Percentiles rank a stretch among this genome's conserved stretches.
phyloP scores from a whole-genome alignment of 345 rosid genomes.

The Aquilaria malaccensis region DNA sequence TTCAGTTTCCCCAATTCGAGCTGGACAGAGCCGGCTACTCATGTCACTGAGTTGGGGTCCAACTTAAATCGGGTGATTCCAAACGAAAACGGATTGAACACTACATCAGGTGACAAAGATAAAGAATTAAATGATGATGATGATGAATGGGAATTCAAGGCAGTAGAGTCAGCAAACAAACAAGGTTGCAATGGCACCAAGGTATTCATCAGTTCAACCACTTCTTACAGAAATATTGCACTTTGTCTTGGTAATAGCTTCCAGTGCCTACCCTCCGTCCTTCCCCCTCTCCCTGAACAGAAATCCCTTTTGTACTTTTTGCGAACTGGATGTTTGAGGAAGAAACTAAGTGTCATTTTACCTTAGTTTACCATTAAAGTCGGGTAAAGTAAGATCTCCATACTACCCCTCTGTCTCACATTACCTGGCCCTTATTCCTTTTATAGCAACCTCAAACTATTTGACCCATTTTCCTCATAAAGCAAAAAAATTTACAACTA shows the following conservation, averaged over 20 bases:
- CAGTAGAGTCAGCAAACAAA: constrained; percentile 20
- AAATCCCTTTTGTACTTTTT: not conserved
- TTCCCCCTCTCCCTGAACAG: too few species aligned
- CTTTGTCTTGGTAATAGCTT: too few species aligned
- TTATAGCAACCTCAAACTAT: too few species aligned
- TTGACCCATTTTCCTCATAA: too few species aligned
- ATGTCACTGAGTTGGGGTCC: constrained; percentile 15
- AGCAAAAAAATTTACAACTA: too few species aligned
- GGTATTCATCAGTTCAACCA: constrained; percentile 16
- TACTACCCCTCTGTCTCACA: too few species aligned
- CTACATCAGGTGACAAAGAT: constrained; percentile 8
- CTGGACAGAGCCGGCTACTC: constrained; percentile 31
- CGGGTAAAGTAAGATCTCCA: too few species aligned
- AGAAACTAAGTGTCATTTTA: too few species aligned
- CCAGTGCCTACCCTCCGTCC: too few species aligned
- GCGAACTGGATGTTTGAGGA: not conserved
- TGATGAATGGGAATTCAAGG: constrained; percentile 44
- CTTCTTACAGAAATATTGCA: too few species aligned
- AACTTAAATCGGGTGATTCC: constrained; percentile 11
- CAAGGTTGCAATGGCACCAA: constrained; percentile 6
- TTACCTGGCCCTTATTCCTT: too few species aligned
- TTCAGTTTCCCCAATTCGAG: constrained; percentile 14
- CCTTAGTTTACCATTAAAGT: too few species aligned
- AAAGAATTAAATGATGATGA: constrained; percentile 20
- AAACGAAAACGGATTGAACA: constrained; percentile 17